Percentiles rank a stretch among this genome's conserved stretches.
Conservation (phyloP, 2,329 filamentous ascomycete species). For the Trichoderma simmonsii region DNA sequence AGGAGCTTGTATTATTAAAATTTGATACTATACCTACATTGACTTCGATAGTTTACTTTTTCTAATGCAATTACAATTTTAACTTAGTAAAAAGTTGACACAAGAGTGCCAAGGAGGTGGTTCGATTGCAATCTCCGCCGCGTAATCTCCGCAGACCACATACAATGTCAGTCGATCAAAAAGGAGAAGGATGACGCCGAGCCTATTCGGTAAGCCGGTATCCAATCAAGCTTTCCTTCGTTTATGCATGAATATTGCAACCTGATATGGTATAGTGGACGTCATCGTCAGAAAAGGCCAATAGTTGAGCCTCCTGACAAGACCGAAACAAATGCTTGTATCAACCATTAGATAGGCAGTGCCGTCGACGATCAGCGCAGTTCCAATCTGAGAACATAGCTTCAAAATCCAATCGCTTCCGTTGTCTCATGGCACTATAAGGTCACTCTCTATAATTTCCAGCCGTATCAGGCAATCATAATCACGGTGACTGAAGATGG, state of each 20-base stretch:
- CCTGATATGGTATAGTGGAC: not conserved
- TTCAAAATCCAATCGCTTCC: no score
- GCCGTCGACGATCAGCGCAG: no score
- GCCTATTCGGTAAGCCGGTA: not conserved
- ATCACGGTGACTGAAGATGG: rapidly evolving
- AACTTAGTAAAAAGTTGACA: not conserved
- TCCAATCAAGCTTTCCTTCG: not conserved
- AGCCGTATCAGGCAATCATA: not conserved
- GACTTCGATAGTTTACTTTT: not conserved
- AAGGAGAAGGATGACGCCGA: not conserved
- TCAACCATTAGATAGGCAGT: no score
- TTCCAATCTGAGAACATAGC: no score
- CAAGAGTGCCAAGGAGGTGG: not conserved
- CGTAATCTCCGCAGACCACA: not conserved
- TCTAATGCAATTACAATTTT: not conserved
- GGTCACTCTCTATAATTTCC: no score
- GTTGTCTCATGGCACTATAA: no score
- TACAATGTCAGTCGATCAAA: not conserved
- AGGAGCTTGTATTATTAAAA: not conserved
- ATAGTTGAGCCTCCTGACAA: not conserved
- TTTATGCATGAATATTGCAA: not conserved
- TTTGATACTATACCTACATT: not conserved
- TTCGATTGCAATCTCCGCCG: not conserved
- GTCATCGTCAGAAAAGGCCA: not conserved
- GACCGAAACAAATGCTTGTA: not conserved